Percentiles rank a stretch among this genome's conserved stretches.
Conservation (phyloP, 768 basidiomycete genomes). For the Agaricus subrufescens region DNA sequence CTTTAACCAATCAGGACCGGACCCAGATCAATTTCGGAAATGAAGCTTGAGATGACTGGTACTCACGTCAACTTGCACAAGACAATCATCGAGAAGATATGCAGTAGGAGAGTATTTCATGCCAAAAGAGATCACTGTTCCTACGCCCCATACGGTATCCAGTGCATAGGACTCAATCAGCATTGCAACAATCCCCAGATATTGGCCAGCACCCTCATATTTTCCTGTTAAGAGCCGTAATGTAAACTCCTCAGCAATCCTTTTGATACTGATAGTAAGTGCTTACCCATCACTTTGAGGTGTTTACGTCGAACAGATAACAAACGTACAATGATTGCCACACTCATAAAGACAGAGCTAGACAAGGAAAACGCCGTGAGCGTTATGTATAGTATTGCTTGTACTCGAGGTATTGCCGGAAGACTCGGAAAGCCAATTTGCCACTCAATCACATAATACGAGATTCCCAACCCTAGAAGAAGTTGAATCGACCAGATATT, state of each 20-base stretch:
- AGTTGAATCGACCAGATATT: neutral
- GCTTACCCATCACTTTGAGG: neutral
- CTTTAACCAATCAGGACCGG: neutral
- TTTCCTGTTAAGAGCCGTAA: neutral
- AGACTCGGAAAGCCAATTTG: too few relatives aligned
- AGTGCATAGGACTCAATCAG: constrained; percentile 2
- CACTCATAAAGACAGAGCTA: neutral
- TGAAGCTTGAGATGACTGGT: too few relatives aligned
- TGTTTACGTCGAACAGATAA: neutral
- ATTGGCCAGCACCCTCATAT: neutral
- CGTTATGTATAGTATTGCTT: neutral
- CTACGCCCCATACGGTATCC: neutral
- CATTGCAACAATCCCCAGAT: neutral
- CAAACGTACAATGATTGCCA: neutral
- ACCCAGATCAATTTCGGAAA: neutral
- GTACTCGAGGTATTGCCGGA: too few relatives aligned
- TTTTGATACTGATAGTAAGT: neutral
- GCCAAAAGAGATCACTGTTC: neutral
- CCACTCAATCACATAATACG: too few relatives aligned
- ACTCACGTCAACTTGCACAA: neutral
- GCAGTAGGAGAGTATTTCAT: neutral
- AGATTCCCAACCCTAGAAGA: too few relatives aligned
- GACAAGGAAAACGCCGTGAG: neutral
- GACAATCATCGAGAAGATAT: neutral
- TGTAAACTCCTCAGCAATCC: too few relatives aligned